Evolutionary conservation across 768 basidiomycete species (phyloP).

Genomic region (Rhodotorula paludigena): DNA sequence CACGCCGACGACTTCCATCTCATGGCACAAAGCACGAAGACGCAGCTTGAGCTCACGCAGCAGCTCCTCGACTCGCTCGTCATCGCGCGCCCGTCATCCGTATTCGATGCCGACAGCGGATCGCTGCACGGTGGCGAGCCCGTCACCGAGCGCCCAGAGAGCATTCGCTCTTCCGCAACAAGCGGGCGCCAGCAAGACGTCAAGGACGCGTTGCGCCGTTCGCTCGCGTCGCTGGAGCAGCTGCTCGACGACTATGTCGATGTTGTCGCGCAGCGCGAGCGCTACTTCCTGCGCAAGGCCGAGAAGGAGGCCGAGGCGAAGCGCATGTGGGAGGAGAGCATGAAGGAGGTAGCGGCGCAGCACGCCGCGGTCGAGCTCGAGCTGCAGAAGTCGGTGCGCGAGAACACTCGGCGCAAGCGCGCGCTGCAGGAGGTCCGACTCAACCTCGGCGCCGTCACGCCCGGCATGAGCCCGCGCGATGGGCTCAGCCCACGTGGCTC

Average conservation of each 20-base stretch:
- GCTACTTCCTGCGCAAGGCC: conserved; percentile 58
- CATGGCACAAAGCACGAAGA: conserved; percentile 46
- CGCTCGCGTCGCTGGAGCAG: conserved; percentile 56
- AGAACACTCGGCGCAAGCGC: conserved; percentile 39
- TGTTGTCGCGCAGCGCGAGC: conserved; percentile 72
- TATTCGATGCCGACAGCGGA: too few relatives aligned
- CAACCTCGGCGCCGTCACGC: conserved; percentile 16
- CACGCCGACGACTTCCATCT: conserved; percentile 43
- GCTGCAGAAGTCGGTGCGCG: conserved; percentile 53
- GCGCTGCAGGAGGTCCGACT: conserved; percentile 40
- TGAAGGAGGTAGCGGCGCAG: conserved; percentile 76
- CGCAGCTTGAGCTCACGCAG: conserved; percentile 72
- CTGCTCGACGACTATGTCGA: conserved; percentile 64
- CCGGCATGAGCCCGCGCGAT: conserved; percentile 12
- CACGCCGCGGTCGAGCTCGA: conserved; percentile 78
- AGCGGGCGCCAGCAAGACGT: conserved; percentile 57
- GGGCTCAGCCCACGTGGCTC: too few relatives aligned
- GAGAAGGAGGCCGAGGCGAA: conserved; percentile 62
- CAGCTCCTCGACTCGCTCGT: conserved; percentile 59
- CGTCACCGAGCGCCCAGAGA: conserved; percentile 20
- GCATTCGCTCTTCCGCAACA: conserved; percentile 35
- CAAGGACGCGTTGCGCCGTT: conserved; percentile 52
- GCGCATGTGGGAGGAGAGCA: conserved; percentile 82
- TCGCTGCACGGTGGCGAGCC: not conserved
- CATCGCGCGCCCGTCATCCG: not conserved